These are phyloP conservation scores for Poa annua DNA, from an alignment of 176 grass and related monocot genomes.

Conservation along the genomic window DNA sequence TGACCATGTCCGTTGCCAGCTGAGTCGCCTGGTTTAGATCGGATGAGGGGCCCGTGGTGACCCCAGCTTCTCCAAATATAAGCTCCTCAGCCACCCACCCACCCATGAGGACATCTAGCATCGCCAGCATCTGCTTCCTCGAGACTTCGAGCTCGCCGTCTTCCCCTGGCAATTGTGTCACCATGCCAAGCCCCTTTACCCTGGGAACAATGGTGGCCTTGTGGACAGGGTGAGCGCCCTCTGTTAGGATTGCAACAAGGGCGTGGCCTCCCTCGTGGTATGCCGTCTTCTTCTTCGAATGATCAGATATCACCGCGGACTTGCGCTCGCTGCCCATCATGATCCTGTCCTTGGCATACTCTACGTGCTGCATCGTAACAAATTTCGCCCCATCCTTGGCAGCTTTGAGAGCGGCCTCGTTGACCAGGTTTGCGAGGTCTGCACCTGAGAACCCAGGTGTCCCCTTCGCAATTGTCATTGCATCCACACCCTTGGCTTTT, in stretches of 20 bases:
- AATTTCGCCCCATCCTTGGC: neutral
- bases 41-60: neutral
- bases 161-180: neutral
- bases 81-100: constrained; percentile 4
- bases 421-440: constrained; percentile 11
- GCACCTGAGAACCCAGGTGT: constrained; percentile 1
- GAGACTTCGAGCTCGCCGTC: neutral
- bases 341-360: neutral
- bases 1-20: neutral
- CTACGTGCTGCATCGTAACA: constrained; percentile 1
- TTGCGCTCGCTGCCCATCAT: constrained; percentile 3
- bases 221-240: neutral
- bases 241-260: neutral
- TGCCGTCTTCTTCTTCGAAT: neutral
- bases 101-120: neutral
- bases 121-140: constrained; percentile 13
- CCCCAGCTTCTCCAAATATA: neutral
- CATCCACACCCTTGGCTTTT: neutral
- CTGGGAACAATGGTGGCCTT: constrained; percentile 3
- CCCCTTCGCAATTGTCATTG: neutral
- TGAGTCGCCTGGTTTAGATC: constrained; percentile 8
- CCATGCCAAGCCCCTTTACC: neutral
- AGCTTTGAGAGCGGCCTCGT: neutral
- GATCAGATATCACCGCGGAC: neutral
- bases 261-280: neutral